Base-by-base conservation (phyloP, 495 filamentous ascomycete species). In the Thermochaetoides thermophila region DNA sequence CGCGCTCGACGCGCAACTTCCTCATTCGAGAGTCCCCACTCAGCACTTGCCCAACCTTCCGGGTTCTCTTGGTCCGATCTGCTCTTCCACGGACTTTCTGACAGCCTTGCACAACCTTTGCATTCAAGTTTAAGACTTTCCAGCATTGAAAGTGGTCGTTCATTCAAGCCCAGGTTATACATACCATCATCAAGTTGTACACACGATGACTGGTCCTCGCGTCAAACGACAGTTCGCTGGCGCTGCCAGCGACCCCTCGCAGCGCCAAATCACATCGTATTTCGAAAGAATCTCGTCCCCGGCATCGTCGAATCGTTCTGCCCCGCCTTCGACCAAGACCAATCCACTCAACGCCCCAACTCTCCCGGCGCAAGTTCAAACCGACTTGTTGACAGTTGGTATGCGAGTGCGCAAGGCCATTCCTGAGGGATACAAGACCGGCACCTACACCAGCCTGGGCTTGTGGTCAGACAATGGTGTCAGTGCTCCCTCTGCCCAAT, bases 381-480 rank as follows among this genome's bases (percentile, higher is more conserved):
- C 83, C 11, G 77, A 76, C 11, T 74, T 95, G 10, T 63, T 94
- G 3, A 78, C 66, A 38, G 86, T 96, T 33, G 87, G 87, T 43
- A 91, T 94, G 82, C 74, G 85, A 21, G 70, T 96, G 32, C 78
- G 87, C 39, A 94, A 96, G 56, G 76, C 78, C 7, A 75, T 96
- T 3, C 80, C 82, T 0, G 84, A 93, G 37, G 87, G 87, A 32
- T 92, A 93, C 62, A 91, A 87, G 59, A 87, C 81, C 9, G 68
- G 70, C 40, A 48, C 47, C 61, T 59, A 68, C 49, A 54, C 44
- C 26, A 49, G 44, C 36, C 64, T 66, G 38, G 43, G 46, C 5
- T 53, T 69, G 10, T 69, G 62, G 56, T 39, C 55, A 24, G 59
- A 68, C 5, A 24, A 24, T 11, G 6, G 11, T 6, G 21, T 11